These are phyloP conservation scores for Hydnum rufescens DNA, from an alignment of 768 basidiomycete genomes.

Conservation along the genomic window DNA sequence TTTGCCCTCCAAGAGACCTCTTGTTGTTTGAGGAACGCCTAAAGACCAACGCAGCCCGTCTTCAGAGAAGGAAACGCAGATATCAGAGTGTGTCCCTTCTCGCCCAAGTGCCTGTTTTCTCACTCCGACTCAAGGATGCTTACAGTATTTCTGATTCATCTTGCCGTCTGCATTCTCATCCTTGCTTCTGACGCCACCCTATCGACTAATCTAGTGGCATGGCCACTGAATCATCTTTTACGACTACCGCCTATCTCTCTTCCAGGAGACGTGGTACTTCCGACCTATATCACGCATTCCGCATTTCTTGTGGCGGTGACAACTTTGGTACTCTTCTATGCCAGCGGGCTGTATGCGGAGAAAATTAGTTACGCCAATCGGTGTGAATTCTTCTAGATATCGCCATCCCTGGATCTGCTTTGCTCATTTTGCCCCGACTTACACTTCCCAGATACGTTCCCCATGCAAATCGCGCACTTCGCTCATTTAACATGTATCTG, in stretches of 20 bases:
- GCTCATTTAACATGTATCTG: slow-evolving; percentile 90
- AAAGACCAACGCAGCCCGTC: slow-evolving; percentile 71
- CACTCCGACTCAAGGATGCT: neutral
- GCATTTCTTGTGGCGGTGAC: slow-evolving; percentile 75
- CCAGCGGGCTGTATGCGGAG: slow-evolving; percentile 88
- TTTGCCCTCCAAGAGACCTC: slow-evolving; percentile 33
- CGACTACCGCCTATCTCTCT: slow-evolving; percentile 7
- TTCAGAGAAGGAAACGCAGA: slow-evolving; percentile 58
- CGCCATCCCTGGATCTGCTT: neutral
- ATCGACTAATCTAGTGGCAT: slow-evolving; percentile 38
- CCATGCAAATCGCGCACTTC: slow-evolving; percentile 78
- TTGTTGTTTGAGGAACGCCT: slow-evolving; percentile 91
- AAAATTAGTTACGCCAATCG: slow-evolving; percentile 93
- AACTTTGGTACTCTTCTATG: slow-evolving; percentile 85
- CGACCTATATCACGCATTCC: slow-evolving; percentile 55
- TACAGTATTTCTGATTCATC: slow-evolving; percentile 55
- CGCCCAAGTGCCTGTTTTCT: neutral
- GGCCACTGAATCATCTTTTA: slow-evolving; percentile 7
- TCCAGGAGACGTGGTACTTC: slow-evolving; percentile 1
- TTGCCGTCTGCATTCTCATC: slow-evolving; percentile 47
- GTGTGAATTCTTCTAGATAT: slow-evolving; percentile 26
- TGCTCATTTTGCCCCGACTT: slow-evolving; percentile 8
- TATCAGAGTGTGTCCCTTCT: slow-evolving; percentile 46
- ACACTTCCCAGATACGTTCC: slow-evolving; percentile 60
- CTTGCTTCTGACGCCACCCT: slow-evolving; percentile 59